These are phyloP conservation scores for Bryoerythrophyllum caledonicum DNA, from an alignment of 225 moss, liverwort and hornwort genomes.

Conservation along the genomic window DNA sequence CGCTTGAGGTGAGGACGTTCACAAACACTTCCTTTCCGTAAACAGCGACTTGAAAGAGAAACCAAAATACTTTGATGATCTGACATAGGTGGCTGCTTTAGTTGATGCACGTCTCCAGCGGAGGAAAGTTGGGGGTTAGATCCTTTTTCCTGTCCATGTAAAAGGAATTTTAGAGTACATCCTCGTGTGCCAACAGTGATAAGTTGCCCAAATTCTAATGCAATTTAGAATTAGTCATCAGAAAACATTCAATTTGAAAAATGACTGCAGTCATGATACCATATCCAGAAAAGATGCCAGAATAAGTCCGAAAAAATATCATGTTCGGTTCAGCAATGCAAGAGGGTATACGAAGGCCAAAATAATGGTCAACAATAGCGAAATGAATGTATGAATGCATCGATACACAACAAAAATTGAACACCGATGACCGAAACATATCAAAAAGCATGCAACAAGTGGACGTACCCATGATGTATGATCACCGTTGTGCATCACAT, in stretches of 20 bases:
- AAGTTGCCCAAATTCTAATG: conserved; percentile 5
- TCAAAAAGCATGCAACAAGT: neutral
- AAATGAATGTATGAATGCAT: neutral
- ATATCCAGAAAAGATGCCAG: neutral
- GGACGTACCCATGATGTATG: conserved; percentile 29
- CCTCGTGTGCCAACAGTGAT: conserved; percentile 7
- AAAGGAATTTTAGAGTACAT: conserved; percentile 25
- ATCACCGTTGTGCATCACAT: conserved; percentile 20
- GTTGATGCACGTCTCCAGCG: conserved; percentile 23
- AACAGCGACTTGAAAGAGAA: conserved; percentile 76
- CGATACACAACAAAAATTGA: conserved; percentile 2
- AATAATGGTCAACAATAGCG: neutral
- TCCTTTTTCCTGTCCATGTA: conserved; percentile 34
- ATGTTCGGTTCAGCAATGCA: neutral
- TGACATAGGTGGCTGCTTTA: conserved; percentile 53
- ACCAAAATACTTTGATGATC: conserved; percentile 86
- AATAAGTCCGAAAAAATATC: neutral
- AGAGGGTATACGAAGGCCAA: neutral
- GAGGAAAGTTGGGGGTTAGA: conserved; percentile 8
- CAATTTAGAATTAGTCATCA: conserved; percentile 4
- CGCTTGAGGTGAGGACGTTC: conserved; percentile 77
- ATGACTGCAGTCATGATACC: neutral
- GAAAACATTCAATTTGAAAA: neutral
- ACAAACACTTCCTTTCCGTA: conserved; percentile 72
- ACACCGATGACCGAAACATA: conserved; percentile 3